Percentiles rank a stretch among this genome's conserved stretches.
phyloP scores from a whole-genome alignment of 345 rosid species.

The Aurinia saxatilis region DNA sequence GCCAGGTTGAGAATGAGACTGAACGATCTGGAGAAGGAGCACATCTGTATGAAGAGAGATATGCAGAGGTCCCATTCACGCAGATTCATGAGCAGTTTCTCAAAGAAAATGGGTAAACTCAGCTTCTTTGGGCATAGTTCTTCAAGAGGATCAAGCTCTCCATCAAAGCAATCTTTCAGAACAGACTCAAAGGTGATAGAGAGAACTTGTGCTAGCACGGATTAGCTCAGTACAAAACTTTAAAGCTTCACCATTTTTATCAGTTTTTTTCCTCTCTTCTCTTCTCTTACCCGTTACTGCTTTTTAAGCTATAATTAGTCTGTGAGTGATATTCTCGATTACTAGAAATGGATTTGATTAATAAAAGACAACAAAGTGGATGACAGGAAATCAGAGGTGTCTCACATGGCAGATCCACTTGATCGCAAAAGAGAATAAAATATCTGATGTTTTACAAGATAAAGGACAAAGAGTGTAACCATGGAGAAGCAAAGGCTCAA shows the following conservation, averaged over 20 bases:
- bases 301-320: constrained; percentile 20
- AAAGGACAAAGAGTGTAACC: constrained; percentile 2
- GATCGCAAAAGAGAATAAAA: too few species aligned
- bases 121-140: constrained; percentile 76
- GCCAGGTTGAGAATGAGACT: constrained; percentile 87
- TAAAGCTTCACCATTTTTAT: neutral
- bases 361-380: constrained; percentile 27
- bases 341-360: constrained; percentile 33
- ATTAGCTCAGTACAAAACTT: constrained; percentile 36
- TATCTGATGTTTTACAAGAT: constrained; percentile 17
- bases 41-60: constrained; percentile 93
- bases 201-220: constrained; percentile 76
- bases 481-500: constrained; percentile 9
- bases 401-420: neutral
- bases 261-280: neutral
- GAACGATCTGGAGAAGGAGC: constrained; percentile 92
- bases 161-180: constrained; percentile 76
- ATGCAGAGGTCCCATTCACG: constrained; percentile 88
- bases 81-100: constrained; percentile 78
- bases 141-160: constrained; percentile 89
- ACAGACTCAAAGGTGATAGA: constrained; percentile 76
- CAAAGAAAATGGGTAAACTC: constrained; percentile 76
- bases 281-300: constrained; percentile 13
- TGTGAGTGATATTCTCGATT: constrained; percentile 2
- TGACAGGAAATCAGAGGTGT: neutral